Conservation (phyloP, 2,329 filamentous ascomycete genomes). For the Penicillium verrucosum region DNA sequence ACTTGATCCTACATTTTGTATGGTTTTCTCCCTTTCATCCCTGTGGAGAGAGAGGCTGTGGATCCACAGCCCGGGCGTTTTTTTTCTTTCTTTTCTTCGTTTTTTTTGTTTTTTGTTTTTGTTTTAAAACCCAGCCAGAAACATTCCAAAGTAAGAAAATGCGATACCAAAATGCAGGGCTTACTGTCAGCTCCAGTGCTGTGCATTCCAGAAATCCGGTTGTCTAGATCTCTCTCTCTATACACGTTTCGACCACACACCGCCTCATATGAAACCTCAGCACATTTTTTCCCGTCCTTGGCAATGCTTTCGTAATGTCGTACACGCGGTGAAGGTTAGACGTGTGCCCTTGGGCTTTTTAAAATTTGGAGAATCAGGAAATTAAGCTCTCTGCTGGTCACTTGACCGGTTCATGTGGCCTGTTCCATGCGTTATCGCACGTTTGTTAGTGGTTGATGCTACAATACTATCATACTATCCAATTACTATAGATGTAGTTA, state of each 20-base stretch:
- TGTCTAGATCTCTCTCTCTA: not conserved
- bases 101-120: too few relatives aligned
- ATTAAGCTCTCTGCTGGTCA: slow-evolving; percentile 11
- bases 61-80: not conserved
- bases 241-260: not conserved
- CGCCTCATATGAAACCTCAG: not conserved
- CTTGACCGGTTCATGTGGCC: slow-evolving; percentile 16
- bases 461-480: not conserved
- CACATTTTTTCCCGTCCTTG: not conserved
- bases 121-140: not conserved
- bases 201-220: not conserved
- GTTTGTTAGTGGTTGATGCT: not conserved
- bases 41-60: slow-evolving; percentile 4
- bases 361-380: not conserved
- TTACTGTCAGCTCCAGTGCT: not conserved
- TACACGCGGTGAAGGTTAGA: slow-evolving; percentile 7
- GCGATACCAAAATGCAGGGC: not conserved
- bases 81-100: not conserved
- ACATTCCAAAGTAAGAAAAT: not conserved
- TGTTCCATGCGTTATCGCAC: not conserved
- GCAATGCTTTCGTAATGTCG: slow-evolving; percentile 16
- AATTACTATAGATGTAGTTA: not conserved
- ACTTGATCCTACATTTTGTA: not conserved
- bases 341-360: not conserved
- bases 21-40: slow-evolving; percentile 4